Conservation (phyloP, 2,329 filamentous ascomycete species). For the Cordyceps militaris region DNA sequence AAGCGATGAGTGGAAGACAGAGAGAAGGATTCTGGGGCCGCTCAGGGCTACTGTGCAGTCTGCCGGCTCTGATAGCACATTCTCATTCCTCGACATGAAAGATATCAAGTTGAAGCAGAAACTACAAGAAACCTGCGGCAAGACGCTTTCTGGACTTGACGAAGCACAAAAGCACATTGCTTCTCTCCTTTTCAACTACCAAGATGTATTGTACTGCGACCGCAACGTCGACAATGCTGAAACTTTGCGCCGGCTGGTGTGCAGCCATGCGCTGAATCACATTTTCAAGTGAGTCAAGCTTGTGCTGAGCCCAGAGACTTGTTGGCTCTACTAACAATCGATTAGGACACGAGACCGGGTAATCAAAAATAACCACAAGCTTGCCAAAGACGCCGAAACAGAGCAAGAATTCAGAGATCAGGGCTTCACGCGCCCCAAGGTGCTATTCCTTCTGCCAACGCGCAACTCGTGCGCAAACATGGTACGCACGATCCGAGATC, state of each 20-base stretch:
- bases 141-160: constrained; percentile 51
- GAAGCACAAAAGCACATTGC: constrained; percentile 58
- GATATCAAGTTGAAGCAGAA: constrained; percentile 63
- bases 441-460: constrained; percentile 84
- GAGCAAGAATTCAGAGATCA: constrained; percentile 80
- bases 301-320: background rate
- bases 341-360: constrained; percentile 74
- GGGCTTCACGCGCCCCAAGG: constrained; percentile 90
- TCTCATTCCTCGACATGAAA: constrained; percentile 32
- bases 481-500: constrained; percentile 66
- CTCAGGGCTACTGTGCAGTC: constrained; percentile 41
- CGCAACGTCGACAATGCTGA: constrained; percentile 63
- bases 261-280: constrained; percentile 84
- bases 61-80: constrained; percentile 33
- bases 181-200: constrained; percentile 71
- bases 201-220: constrained; percentile 70
- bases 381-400: constrained; percentile 57
- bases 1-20: constrained; percentile 43
- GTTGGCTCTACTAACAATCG: constrained; percentile 20
- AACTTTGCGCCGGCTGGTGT: constrained; percentile 62
- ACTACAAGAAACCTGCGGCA: constrained; percentile 47
- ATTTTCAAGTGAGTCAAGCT: constrained; percentile 64
- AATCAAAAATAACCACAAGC: constrained; percentile 81
- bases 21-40: constrained; percentile 38
- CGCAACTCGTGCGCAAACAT: constrained; percentile 76